Percentiles rank a stretch among this genome's conserved stretches.
Conservation (phyloP, 2,329 filamentous ascomycete species). For the Penicillium sp. region DNA sequence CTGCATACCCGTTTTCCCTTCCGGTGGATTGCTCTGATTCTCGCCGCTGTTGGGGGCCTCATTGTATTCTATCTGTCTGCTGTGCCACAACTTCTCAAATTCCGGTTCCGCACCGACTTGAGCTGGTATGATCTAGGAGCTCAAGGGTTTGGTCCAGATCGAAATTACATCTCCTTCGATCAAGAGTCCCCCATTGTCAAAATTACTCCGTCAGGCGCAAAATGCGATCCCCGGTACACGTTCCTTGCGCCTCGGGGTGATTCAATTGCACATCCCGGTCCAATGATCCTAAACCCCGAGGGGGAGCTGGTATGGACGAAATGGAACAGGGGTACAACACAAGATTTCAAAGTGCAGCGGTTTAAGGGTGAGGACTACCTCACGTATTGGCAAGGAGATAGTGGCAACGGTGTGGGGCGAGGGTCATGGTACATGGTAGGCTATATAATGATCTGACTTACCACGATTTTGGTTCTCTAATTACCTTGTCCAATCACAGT, state of each 20-base stretch:
- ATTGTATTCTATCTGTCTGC: conserved; percentile 14
- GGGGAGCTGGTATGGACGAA: conserved; percentile 33
- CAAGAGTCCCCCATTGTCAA: conserved; percentile 29
- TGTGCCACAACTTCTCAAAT: conserved; percentile 16
- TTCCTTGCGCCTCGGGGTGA: conserved; percentile 34
- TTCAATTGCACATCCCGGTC: conserved; percentile 36
- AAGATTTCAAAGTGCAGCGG: conserved; percentile 48
- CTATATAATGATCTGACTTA: conserved; percentile 27
- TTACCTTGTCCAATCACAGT: conserved; percentile 8
- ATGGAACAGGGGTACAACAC: conserved; percentile 39
- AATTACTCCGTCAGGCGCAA: conserved; percentile 21
- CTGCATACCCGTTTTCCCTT: not conserved
- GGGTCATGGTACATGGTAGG: conserved; percentile 32
- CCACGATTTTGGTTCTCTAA: not conserved
- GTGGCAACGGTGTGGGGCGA: conserved; percentile 46
- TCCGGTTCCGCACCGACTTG: conserved; percentile 18
- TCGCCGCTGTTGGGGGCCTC: conserved; percentile 4
- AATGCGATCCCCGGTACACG: conserved; percentile 31
- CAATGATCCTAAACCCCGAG: conserved; percentile 38
- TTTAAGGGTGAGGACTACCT: conserved; percentile 47
- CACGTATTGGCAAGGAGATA: conserved; percentile 51
- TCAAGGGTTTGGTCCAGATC: conserved; percentile 32
- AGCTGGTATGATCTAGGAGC: conserved; percentile 32
- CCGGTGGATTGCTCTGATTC: conserved; percentile 3
- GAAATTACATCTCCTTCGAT: conserved; percentile 29